Evolutionary conservation across 345 rosid species (phyloP).

Genomic region (Pistacia atlantica): DNA sequence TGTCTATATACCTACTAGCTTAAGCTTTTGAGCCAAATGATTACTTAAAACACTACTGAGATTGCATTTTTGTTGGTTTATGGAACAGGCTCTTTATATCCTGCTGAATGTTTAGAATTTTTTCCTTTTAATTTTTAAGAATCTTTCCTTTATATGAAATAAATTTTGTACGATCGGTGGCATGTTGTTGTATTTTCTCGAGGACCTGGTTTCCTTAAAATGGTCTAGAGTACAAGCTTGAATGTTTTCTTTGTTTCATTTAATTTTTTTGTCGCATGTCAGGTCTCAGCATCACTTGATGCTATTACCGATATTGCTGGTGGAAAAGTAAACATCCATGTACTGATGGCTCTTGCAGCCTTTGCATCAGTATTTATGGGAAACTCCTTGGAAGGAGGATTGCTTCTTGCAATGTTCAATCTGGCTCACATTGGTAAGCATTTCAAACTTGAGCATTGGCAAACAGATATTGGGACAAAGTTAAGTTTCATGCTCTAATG

Average conservation of each 20-base stretch:
- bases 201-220: neutral
- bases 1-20: no score
- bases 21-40: no score
- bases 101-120: neutral
- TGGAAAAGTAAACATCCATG: slow-evolving; percentile 94
- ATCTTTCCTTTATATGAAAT: neutral
- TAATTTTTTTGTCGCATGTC: slow-evolving; percentile 14
- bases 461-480: neutral
- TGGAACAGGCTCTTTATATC: neutral
- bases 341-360: slow-evolving; percentile 93
- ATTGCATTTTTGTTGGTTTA: neutral
- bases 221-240: neutral
- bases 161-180: neutral
- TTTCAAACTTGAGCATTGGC: slow-evolving; percentile 17
- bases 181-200: neutral
- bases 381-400: slow-evolving; percentile 89
- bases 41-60: neutral
- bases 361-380: slow-evolving; percentile 98
- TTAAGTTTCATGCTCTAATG: slow-evolving; percentile 12
- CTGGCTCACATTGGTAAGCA: slow-evolving; percentile 87
- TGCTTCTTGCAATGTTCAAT: slow-evolving; percentile 96
- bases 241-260: neutral
- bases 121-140: neutral
- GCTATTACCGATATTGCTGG: slow-evolving; percentile 86
- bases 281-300: slow-evolving; percentile 93